Evolutionary conservation across 345 rosid species (phyloP).

Genomic region (Euphorbia pulcherrima): DNA sequence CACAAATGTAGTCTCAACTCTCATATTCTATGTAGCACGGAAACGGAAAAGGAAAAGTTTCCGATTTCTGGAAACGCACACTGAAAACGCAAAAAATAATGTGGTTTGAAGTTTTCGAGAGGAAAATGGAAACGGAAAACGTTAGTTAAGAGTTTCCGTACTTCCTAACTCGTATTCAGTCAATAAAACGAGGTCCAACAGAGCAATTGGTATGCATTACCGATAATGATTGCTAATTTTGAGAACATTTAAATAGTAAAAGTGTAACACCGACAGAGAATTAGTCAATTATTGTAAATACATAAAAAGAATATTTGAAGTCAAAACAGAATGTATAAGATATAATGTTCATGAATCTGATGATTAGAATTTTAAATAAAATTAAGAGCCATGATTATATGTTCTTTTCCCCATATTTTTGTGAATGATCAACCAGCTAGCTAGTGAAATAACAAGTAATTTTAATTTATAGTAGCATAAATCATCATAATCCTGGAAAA

Average conservation of each 20-base stretch:
- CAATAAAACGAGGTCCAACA: conserved; percentile 23
- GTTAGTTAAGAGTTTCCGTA: no score
- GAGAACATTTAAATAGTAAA: background rate
- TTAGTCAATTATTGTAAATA: background rate
- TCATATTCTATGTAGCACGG: no score
- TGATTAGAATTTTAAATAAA: background rate
- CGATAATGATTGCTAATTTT: conserved; percentile 6
- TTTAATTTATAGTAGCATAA: background rate
- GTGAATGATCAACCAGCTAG: background rate
- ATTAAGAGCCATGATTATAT: conserved; percentile 5
- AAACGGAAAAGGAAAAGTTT: no score
- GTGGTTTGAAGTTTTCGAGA: no score
- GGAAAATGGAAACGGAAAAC: no score
- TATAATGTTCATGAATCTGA: conserved; percentile 21
- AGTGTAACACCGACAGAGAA: conserved; percentile 15
- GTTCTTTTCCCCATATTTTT: background rate
- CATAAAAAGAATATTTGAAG: background rate
- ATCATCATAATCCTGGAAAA: background rate
- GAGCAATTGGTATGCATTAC: conserved; percentile 7
- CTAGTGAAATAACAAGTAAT: background rate
- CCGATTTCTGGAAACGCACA: no score
- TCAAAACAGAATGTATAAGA: background rate
- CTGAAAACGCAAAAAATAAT: no score
- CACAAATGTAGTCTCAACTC: background rate
- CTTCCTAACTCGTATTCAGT: no score